Evolutionary conservation across 2,329 filamentous ascomycete species (phyloP).

Genomic region (Colletotrichum endophyticum): DNA sequence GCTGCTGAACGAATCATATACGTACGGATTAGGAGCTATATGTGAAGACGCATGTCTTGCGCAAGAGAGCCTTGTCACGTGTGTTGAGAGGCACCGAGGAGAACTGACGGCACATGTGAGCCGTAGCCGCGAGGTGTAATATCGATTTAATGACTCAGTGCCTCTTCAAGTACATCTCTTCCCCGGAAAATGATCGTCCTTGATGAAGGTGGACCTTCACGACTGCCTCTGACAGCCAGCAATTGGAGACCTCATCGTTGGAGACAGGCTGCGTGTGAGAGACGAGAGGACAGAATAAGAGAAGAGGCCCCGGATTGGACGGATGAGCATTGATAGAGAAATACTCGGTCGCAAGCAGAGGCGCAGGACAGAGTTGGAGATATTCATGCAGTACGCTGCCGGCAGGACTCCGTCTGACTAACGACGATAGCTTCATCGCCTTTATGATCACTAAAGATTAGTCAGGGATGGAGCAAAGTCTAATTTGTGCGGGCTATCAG

Average conservation of each 20-base stretch:
- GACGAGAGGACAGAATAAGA: background rate
- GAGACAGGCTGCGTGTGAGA: background rate
- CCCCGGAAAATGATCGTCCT: rapidly evolving
- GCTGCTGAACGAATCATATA: too few relatives aligned
- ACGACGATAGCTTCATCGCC: background rate
- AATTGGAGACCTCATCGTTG: background rate
- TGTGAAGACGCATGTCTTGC: rapidly evolving
- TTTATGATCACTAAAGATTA: background rate
- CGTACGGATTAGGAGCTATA: too few relatives aligned
- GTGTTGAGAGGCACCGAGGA: background rate
- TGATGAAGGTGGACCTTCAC: too few relatives aligned
- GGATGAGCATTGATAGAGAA: background rate
- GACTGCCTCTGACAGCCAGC: background rate
- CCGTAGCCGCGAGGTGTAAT: background rate
- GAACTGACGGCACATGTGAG: background rate
- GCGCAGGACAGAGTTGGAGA: background rate
- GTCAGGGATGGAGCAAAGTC: background rate
- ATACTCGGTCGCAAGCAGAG: background rate
- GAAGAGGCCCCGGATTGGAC: background rate
- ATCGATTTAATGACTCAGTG: rapidly evolving
- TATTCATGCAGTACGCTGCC: background rate
- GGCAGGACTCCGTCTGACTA: background rate
- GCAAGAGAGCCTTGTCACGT: rapidly evolving
- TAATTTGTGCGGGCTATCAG: background rate
- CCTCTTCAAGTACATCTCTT: background rate